Base-by-base conservation (phyloP, 2,329 filamentous ascomycete genomes). In the Cordyceps cateniannulata region DNA sequence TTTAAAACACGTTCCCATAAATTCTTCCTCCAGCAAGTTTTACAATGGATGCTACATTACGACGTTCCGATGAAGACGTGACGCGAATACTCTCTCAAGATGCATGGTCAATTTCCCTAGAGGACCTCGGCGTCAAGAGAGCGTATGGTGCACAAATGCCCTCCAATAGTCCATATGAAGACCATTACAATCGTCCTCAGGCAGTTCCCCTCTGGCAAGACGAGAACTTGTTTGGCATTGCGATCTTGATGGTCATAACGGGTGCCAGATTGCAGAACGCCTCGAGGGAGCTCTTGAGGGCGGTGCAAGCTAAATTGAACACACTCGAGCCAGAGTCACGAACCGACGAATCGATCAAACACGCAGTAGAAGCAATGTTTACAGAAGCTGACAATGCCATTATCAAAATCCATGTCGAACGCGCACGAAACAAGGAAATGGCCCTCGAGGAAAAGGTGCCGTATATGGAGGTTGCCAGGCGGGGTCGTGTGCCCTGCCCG, bases 401-500 rank as follows among this genome's bases (percentile, higher is more conserved):
- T 22, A 80, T 76, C 65, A 10, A 6, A 2, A 16, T 20, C 20
- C 20, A 45, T 27, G 6, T 24, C 24, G 16, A 67, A 16, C 67
- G 71, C 16, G 60, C 64, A 14, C 44, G 63, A 1, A 60, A 50
- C 64, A 59, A 50, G 68, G 63, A 62, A 69, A 66, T 52, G 42
- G 10, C 59, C 6, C 32, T 61, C 10, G 38, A 44, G 5, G 44
- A 61, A n/a, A 48, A 63, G 49, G 24, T 64, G 38, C 59, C 25
- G 58, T 18, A 20, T n/a, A 60, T 75, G 47, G 54, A 67, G 8
- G 56, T 70, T 5, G 65, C 70, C 9, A 62, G 48, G 66, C 69
- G 3, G 84, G 84, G 4, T 85, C 82, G 7, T 86, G 84, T 65
- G 84, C 84, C 16, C 71, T 87, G 0, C 72, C 87, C 1, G 77